Base-by-base conservation (phyloP, 495 filamentous ascomycete species). In the Darksidea phi region DNA sequence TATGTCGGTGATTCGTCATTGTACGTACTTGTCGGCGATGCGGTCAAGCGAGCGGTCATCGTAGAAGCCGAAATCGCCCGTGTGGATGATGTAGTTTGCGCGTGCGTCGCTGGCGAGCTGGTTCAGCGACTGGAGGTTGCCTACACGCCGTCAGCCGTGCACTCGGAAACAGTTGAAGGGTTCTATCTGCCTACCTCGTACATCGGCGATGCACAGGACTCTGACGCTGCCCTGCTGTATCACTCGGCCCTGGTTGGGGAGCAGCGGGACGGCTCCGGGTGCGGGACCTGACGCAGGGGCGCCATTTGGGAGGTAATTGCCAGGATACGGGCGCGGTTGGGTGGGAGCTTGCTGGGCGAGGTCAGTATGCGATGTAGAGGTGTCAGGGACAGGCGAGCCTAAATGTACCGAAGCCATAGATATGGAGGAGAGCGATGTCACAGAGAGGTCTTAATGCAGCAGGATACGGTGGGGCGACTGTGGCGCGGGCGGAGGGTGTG, bases 21-120 rank as follows among this genome's bases (percentile, higher is more conserved):
- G 49, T 43, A 80, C 90, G 80, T 74, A 98, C 94, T 99, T 99
- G 73, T 99, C 95, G 8, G 94, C 94, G 79, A 99, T 97, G 56
- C 95, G 88, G 68, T 99, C 92, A 32, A 99, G 78, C 10, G 95
- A 99, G 41, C 85, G 88, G 51, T 95, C 90, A 72, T 99, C 95
- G 76, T 99, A 99, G 77, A 99, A 99, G 54, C 95, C 95, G 72
- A 99, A 99, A 72, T 99, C 95, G 71, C 95, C 95, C 34, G 95
- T 97, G 75, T 99, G 94, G 63, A 99, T 89, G 69, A 99, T 95
- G 73, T 95, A 88, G 75, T 96, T 90, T 54, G 94, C 94, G 69
- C 87, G 87, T 53, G 95, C 94, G 70, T 91, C 85, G 73, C 87
- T 91, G 58, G 95, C 95, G 54, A 97, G 85, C 41, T 97, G 91